Evolutionary conservation across 2,329 filamentous ascomycete genomes (phyloP), one percentile per base, ranked within the genome.

Genomic region (Aspergillus latus): DNA sequence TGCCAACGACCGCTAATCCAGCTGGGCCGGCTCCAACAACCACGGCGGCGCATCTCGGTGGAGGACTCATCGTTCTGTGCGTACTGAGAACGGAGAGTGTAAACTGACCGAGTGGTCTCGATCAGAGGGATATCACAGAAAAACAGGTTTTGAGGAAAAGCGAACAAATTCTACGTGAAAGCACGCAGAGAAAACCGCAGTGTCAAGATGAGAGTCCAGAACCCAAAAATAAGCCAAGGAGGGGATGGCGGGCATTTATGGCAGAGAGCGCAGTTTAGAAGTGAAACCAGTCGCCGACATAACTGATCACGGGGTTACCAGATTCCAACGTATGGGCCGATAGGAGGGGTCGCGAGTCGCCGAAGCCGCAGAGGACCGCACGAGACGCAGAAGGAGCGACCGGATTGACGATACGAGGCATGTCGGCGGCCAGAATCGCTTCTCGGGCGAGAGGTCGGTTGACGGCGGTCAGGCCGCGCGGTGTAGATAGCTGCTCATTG

Each of bases 1-100:
- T 85, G n/a, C 84, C 84, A 26, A 87, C 76, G 5, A 80, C 80
- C 3, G 83, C 84, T 54, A 87, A 78, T 54, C 84, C 84, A 43
- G 81, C 82, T 3, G 83, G 80, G 13, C 84, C 84, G 53, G 78
- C 82, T 49, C 84, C 84, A 16, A 85, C 80, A 2, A 86, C 83
- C 1, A 85, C 78, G 2, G 82, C 82, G 49, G 76, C 78, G 63
- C 78, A 84, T 64, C 64, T 72, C 43, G 68, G 66, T 13, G 68
- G 59, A 44, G 65, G 43, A 44, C 50, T 59, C 60, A 72, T 68
- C 64, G 49, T 64, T 53, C 32, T 40, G 28, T n/a, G 28, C 5
- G 49, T 43, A 47, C 21, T 21, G 21, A 21, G 36, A 34, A 32
- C 28, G 32, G 36, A 13, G 5, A 8, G 49, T 48, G 57, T 43